Evolutionary conservation across 371 early-diverging fungal species (phyloP).

Genomic region (Lichtheimia ramosa): DNA sequence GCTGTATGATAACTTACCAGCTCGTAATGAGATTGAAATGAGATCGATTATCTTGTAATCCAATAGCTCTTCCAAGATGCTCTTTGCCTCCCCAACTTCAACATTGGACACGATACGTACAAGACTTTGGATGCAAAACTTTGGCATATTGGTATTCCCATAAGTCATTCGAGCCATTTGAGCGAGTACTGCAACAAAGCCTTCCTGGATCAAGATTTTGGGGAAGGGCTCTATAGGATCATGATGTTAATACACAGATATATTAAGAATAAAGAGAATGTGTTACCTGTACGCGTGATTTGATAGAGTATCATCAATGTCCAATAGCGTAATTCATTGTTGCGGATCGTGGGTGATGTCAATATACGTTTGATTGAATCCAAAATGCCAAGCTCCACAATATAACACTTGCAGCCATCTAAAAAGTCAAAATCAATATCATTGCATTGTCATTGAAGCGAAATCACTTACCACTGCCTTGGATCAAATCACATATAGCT

Average conservation of each 20-base stretch:
- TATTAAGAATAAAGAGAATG: not conserved
- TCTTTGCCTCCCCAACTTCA: constrained; percentile 44
- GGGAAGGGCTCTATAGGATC: constrained; percentile 63
- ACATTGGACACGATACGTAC: constrained; percentile 74
- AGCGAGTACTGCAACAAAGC: constrained; percentile 65
- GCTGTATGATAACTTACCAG: constrained; percentile 37
- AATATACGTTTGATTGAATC: constrained; percentile 63
- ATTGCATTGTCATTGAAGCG: constrained; percentile 1
- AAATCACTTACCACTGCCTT: constrained; percentile 54
- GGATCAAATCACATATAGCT: constrained; percentile 70
- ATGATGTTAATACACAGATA: too few relatives aligned
- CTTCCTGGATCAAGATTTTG: constrained; percentile 52
- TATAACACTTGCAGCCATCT: constrained; percentile 55
- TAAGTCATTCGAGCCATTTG: constrained; percentile 72
- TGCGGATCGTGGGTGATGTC: constrained; percentile 51
- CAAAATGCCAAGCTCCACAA: constrained; percentile 64
- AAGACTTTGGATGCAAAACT: constrained; percentile 77
- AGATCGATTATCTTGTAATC: constrained; percentile 69
- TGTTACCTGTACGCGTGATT: constrained; percentile 65
- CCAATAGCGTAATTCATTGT: constrained; percentile 83
- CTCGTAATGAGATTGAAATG: constrained; percentile 67
- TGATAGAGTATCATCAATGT: constrained; percentile 77
- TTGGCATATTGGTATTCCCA: constrained; percentile 84
- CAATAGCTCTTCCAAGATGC: constrained; percentile 54
- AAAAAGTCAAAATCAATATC: not conserved